Evolutionary conservation across 176 grass and related monocot genomes (phyloP).

Genomic region (Bolboschoenus planiculmis): DNA sequence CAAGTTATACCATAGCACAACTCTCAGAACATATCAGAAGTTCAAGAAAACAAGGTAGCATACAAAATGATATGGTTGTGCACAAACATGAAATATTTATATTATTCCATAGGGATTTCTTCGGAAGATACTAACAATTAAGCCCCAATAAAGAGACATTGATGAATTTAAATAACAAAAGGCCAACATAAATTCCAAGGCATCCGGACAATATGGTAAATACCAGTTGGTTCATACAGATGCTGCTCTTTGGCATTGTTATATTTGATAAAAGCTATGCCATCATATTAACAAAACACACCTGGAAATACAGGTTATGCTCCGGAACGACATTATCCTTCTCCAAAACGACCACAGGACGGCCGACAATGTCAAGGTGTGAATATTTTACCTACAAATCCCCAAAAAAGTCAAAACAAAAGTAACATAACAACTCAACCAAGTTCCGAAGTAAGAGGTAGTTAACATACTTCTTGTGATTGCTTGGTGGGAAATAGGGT

Average conservation of each 20-base stretch:
- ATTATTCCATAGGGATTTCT: background rate
- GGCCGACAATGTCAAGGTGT: conserved; percentile 86
- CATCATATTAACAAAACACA: conserved; percentile 16
- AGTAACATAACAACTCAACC: background rate
- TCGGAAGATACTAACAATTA: background rate
- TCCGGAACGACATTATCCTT: conserved; percentile 90
- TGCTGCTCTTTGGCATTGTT: background rate
- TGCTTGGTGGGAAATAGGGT: conserved; percentile 71
- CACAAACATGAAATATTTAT: background rate
- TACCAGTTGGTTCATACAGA: background rate
- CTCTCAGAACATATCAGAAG: background rate
- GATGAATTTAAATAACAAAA: background rate
- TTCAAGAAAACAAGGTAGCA: background rate
- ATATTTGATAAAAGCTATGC: background rate
- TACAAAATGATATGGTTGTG: background rate
- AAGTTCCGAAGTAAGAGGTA: conserved; percentile 2
- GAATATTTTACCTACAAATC: conserved; percentile 85
- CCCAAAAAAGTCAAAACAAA: conserved; percentile 24
- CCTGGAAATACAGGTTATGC: conserved; percentile 95
- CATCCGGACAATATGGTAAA: background rate
- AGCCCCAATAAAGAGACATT: background rate
- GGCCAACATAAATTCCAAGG: background rate
- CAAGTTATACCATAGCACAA: background rate
- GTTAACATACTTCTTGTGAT: conserved; percentile 53
- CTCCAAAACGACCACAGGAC: conserved; percentile 77